Conservation (phyloP, 2,329 filamentous ascomycete genomes). For the Pyrenochaeta sp. region DNA sequence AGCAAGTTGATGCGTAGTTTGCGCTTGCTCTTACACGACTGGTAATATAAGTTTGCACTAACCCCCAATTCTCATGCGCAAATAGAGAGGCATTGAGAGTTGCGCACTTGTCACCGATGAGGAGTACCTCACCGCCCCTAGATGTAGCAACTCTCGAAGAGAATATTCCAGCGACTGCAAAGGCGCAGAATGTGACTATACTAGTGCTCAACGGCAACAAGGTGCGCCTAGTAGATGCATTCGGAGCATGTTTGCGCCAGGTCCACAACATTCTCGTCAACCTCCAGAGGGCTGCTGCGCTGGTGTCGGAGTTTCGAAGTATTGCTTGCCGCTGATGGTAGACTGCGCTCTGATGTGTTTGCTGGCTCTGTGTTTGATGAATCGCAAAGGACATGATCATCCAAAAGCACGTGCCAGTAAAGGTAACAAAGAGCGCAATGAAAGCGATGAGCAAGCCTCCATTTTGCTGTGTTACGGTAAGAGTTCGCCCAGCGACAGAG, state of each 20-base stretch:
- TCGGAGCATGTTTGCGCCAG: constrained; percentile 14
- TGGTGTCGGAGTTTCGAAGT: constrained; percentile 31
- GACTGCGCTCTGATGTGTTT: constrained; percentile 20
- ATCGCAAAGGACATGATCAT: constrained; percentile 31
- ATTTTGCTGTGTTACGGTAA: constrained; percentile 34
- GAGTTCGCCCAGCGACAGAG: constrained; percentile 32
- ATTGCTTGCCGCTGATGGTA: constrained; percentile 40
- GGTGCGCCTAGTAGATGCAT: neutral
- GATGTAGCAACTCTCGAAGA: constrained; percentile 40
- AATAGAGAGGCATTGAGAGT: neutral
- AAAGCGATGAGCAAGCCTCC: constrained; percentile 42
- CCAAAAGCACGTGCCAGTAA: constrained; percentile 35
- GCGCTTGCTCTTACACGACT: neutral
- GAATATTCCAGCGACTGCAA: constrained; percentile 38
- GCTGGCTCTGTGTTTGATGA: constrained; percentile 22
- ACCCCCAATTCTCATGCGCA: neutral
- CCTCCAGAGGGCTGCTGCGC: neutral
- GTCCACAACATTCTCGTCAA: constrained; percentile 1
- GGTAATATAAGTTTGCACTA: neutral
- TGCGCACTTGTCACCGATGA: constrained; percentile 11
- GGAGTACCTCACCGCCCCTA: constrained; percentile 39
- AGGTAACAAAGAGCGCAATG: constrained; percentile 39
- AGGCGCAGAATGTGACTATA: constrained; percentile 5
- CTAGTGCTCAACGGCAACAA: neutral
- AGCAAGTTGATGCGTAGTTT: neutral